These are phyloP conservation scores for Colletotrichum echinochloae DNA, from an alignment of 2,329 filamentous ascomycete genomes.

Conservation along the genomic window DNA sequence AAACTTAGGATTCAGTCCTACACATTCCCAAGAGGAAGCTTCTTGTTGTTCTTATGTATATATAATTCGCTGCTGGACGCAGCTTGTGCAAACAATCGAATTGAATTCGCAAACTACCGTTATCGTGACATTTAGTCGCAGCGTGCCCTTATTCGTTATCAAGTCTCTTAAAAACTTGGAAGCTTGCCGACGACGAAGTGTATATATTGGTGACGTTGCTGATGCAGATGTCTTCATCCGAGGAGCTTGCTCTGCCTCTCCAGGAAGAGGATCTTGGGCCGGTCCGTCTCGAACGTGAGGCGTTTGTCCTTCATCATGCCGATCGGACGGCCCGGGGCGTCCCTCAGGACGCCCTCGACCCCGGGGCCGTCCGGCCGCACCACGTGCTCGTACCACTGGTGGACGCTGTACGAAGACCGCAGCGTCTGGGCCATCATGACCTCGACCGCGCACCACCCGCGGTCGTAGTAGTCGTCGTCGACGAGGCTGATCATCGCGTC, in stretches of 20 bases:
- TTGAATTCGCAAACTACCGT: conserved; percentile 6
- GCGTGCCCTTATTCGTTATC: neutral
- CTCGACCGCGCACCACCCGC: conserved; percentile 55
- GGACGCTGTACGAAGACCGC: conserved; percentile 47
- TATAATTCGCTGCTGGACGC: conserved; percentile 26
- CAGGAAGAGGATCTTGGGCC: conserved; percentile 44
- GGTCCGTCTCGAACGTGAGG: conserved; percentile 43
- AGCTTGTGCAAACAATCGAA: conserved; percentile 25
- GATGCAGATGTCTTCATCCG: conserved; percentile 6
- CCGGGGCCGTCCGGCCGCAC: neutral
- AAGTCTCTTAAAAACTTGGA: neutral
- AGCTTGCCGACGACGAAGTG: accelerated
- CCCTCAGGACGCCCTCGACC: conserved; percentile 14
- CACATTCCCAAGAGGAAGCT: no score
- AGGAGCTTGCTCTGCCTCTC: conserved; percentile 45
- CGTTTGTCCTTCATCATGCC: conserved; percentile 38
- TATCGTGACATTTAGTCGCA: neutral
- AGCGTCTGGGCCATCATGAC: conserved; percentile 50
- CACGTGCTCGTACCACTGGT: conserved; percentile 50
- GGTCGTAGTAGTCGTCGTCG: conserved; percentile 50
- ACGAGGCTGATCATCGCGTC: conserved; percentile 54
- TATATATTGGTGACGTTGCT: neutral
- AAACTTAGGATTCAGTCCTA: neutral
- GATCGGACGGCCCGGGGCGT: conserved; percentile 18
- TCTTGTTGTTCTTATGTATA: neutral